A percentile compares a stretch with the other conserved stretches of the same genome.
phyloP scores from a whole-genome alignment of 805 yeast genomes.

The Isabelozyma heimii region DNA sequence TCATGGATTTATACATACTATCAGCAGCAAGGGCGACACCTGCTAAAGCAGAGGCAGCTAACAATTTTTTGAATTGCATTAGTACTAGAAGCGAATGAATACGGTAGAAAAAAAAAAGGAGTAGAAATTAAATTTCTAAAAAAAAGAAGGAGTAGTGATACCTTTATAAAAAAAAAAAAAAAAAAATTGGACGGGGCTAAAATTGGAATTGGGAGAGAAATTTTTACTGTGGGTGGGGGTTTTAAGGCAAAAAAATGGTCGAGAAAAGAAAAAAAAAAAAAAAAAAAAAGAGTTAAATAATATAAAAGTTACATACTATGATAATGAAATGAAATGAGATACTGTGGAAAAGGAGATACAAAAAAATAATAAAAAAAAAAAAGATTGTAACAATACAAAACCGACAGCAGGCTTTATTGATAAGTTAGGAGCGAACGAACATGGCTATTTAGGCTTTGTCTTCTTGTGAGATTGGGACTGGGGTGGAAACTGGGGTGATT shows the following conservation, averaged over 20 bases:
- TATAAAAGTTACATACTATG: background rate
- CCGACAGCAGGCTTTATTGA: too few relatives aligned
- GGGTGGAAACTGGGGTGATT: too few relatives aligned
- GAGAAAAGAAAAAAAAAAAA: background rate
- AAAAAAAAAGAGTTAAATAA: background rate
- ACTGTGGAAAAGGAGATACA: too few relatives aligned
- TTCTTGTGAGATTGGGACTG: too few relatives aligned
- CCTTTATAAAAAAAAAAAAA: background rate
- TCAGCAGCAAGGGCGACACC: conserved; percentile 39
- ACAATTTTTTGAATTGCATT: conserved; percentile 58
- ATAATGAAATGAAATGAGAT: too few relatives aligned
- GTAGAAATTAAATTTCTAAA: background rate
- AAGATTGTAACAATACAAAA: too few relatives aligned
- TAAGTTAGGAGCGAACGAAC: too few relatives aligned
- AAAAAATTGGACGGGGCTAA: background rate
- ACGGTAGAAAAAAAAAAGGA: background rate
- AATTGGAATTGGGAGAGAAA: background rate
- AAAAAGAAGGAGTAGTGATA: background rate
- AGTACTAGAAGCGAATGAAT: conserved; percentile 4
- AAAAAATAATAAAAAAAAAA: too few relatives aligned
- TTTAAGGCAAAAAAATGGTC: background rate
- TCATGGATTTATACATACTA: conserved; percentile 17
- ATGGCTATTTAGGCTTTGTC: too few relatives aligned
- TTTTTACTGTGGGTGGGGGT: background rate
- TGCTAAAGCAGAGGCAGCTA: conserved; percentile 48